Evolutionary conservation across 2,329 filamentous ascomycete genomes (phyloP), one percentile per base, ranked within the genome.

Genomic region (Colletotrichum costaricense): DNA sequence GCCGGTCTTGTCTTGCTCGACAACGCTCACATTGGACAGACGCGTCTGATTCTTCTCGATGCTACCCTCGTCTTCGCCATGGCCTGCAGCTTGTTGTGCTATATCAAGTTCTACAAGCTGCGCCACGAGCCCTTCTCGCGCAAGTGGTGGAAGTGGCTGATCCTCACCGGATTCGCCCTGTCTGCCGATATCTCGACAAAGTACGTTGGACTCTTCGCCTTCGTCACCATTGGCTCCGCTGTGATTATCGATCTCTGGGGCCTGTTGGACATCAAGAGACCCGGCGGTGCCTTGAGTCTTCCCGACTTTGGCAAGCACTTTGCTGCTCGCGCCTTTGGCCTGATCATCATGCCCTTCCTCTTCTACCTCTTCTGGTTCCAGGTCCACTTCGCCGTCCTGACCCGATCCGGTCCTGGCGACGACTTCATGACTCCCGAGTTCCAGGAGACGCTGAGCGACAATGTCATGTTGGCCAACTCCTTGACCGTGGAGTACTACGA

Each of bases 311-410:
- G 88, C 76, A 96, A 97, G 86, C 97, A 99, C 84, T 97, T 99
- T 81, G 90, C 87, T 52, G 97, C 97, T 75, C 94, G 97, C 65
- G 90, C 92, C n/a, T 87, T 97, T 76, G 95, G 94, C 16, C 88
- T 99, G 69, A 94, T 98, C 78, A 82, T 98, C 77, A 90, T 98
- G 77, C 97, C 97, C 16, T 98, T 99, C 88, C 88, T 98, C 80
- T 97, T 99, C 85, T 99, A 99, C 84, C 90, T 99, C 59, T 98
- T 99, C 89, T 99, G 97, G 97, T 99, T 99, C 92, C 97, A 99
- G 88, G 95, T 99, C 35, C 97, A 99, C 86, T 99, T 99, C 83
- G 89, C 94, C 57, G 94, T 99, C 78, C 89, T 99, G 75, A 93
- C 86, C 76, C 90, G 93, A 73, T 98, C 97, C 65, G 97, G 97